These are phyloP conservation scores for Mikania micrantha DNA, from an alignment of 129 eudicot species.

Conservation along the genomic window DNA sequence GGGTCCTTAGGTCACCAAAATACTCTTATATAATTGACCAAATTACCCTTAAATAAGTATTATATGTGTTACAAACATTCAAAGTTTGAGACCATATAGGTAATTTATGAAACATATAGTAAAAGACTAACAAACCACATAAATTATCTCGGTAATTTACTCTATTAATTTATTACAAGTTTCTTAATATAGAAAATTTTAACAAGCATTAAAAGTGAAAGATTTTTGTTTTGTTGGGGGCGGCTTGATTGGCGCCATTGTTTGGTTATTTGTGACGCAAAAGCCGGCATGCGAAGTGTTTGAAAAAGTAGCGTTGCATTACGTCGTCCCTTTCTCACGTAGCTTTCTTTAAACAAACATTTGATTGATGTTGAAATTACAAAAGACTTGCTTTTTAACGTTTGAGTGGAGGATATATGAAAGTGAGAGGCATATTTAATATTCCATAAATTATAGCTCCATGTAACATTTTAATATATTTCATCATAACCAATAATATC, in stretches of 20 bases:
- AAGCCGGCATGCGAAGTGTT: background rate
- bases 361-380: slow-evolving; percentile 23
- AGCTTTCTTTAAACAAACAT: slow-evolving; percentile 16
- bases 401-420: slow-evolving; percentile 19
- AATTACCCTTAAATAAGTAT: too few relatives aligned
- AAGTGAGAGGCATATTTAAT: slow-evolving; percentile 14
- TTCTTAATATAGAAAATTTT: too few relatives aligned
- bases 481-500: too few relatives aligned
- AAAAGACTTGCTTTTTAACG: background rate
- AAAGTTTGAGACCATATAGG: too few relatives aligned
- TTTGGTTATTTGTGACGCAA: background rate
- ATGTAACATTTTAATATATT: background rate
- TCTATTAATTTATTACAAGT: too few relatives aligned
- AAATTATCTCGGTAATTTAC: too few relatives aligned
- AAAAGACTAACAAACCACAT: too few relatives aligned
- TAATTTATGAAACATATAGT: too few relatives aligned
- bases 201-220: background rate
- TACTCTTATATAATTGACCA: too few relatives aligned
- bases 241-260: slow-evolving; percentile 20
- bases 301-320: background rate
- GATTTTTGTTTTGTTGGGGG: background rate
- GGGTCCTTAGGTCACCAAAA: too few relatives aligned
- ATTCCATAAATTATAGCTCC: background rate
- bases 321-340: background rate
- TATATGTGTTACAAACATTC: too few relatives aligned